Conservation (phyloP, 176 grass and related monocot genomes). For the Bolboschoenus planiculmis region DNA sequence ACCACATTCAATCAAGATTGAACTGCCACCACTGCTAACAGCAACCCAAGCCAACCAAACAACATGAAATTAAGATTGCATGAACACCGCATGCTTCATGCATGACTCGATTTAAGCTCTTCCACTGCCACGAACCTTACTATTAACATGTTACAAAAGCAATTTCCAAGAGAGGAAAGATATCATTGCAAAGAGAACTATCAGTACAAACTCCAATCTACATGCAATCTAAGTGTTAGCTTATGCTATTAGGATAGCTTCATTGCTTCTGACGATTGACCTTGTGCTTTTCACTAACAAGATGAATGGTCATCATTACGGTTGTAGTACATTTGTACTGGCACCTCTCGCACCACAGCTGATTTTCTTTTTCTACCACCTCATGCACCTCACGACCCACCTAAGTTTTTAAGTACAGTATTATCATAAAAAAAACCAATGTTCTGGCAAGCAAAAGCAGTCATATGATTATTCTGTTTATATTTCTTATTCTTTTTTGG, state of each 20-base stretch:
- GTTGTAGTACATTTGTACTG: neutral
- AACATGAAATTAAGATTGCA: neutral
- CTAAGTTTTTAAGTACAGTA: neutral
- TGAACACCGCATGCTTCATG: neutral
- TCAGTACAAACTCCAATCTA: neutral
- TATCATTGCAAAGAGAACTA: neutral
- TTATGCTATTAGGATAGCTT: neutral
- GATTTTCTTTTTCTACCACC: constrained; percentile 10
- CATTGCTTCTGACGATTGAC: neutral
- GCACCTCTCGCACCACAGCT: constrained; percentile 5
- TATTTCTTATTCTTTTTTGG: neutral
- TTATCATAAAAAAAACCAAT: neutral
- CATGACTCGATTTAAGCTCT: neutral
- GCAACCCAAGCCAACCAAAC: neutral
- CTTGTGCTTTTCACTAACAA: constrained; percentile 13
- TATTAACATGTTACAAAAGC: neutral
- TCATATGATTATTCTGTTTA: neutral
- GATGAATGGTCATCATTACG: constrained; percentile 23
- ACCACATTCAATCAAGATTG: neutral
- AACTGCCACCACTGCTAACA: neutral
- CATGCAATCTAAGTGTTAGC: neutral
- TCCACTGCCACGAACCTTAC: neutral
- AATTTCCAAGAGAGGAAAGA: neutral
- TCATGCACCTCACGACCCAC: constrained; percentile 9
- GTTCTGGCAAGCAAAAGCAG: neutral